Evolutionary conservation across 441 rosid genomes (phyloP).

Genomic region (Aleurites moluccanus): DNA sequence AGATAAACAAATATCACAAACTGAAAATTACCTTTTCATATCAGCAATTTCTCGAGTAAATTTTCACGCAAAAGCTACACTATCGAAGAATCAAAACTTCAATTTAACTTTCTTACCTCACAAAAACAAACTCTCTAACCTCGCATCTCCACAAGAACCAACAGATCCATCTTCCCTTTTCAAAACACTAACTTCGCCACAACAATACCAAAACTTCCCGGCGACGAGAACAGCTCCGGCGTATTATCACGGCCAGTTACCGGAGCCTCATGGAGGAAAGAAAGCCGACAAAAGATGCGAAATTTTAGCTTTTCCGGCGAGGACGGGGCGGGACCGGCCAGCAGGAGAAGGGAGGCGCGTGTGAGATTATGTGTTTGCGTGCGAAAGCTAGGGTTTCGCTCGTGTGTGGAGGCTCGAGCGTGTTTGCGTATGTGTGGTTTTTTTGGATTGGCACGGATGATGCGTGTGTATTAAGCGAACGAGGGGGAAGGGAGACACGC

Average conservation of each 20-base stretch:
- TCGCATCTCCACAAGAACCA: neutral
- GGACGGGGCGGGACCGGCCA: constrained; percentile 32
- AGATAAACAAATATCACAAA: neutral
- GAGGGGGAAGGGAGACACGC: constrained; percentile 35
- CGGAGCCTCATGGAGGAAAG: constrained; percentile 9
- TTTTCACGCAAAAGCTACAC: constrained; percentile 19
- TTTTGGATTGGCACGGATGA: constrained; percentile 61
- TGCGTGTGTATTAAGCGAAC: constrained; percentile 52
- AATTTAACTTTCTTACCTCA: constrained; percentile 10
- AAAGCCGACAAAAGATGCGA: constrained; percentile 17
- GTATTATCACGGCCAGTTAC: constrained; percentile 16
- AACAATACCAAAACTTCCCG: constrained; percentile 2
- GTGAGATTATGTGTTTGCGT: constrained; percentile 41
- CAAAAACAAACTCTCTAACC: neutral
- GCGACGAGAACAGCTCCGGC: constrained; percentile 25
- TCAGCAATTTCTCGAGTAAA: neutral
- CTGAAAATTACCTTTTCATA: constrained; percentile 6
- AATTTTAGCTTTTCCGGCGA: constrained; percentile 34
- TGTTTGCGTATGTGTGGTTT: constrained; percentile 50
- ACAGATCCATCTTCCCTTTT: constrained; percentile 23
- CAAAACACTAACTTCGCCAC: constrained; percentile 20
- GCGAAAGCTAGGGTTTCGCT: constrained; percentile 62
- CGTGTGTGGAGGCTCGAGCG: constrained; percentile 67
- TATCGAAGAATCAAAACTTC: constrained; percentile 10
- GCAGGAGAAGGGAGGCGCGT: constrained; percentile 30